phyloP scores from a whole-genome alignment of 2,329 filamentous ascomycete species.

The Neofusicoccum sp. region DNA sequence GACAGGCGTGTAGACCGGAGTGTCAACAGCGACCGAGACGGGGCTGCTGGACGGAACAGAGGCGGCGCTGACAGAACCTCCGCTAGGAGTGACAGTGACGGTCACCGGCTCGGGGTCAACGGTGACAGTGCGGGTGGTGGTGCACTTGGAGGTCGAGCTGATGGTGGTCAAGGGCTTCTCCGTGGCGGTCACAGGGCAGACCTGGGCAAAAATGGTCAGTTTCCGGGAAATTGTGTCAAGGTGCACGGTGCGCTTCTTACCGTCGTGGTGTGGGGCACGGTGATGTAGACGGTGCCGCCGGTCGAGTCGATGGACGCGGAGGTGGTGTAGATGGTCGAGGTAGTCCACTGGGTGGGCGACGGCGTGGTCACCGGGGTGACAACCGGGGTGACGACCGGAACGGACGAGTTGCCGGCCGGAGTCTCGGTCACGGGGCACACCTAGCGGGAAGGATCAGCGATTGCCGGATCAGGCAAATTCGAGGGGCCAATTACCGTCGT shows the following conservation, averaged over 20 bases:
- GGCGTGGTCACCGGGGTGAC: background rate
- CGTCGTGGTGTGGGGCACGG: slow-evolving; percentile 19
- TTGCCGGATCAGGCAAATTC: background rate
- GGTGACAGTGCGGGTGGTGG: slow-evolving; percentile 13
- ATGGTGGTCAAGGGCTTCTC: background rate
- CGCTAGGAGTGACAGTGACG: slow-evolving; percentile 6
- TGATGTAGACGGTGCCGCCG: slow-evolving; percentile 4
- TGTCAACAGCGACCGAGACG: background rate
- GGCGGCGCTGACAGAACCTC: background rate
- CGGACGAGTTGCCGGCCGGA: background rate
- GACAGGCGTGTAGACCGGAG: background rate
- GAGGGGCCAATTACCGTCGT: slow-evolving; percentile 7
- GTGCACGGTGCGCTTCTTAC: background rate
- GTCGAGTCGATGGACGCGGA: slow-evolving; percentile 6
- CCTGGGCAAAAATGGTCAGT: background rate
- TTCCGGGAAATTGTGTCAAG: background rate
- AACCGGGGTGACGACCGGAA: too few species aligned
- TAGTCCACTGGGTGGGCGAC: slow-evolving; percentile 11
- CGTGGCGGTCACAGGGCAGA: slow-evolving; percentile 20
- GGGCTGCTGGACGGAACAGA: background rate
- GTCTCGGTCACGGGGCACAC: slow-evolving; percentile 11
- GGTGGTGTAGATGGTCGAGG: slow-evolving; percentile 20
- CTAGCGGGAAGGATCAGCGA: background rate
- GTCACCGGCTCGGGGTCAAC: slow-evolving; percentile 16
- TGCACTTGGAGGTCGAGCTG: slow-evolving; percentile 10